A percentile compares a stretch with the other conserved stretches of the same genome.
Conservation (phyloP, 768 basidiomycete species). For the Termitomyces sp. region DNA sequence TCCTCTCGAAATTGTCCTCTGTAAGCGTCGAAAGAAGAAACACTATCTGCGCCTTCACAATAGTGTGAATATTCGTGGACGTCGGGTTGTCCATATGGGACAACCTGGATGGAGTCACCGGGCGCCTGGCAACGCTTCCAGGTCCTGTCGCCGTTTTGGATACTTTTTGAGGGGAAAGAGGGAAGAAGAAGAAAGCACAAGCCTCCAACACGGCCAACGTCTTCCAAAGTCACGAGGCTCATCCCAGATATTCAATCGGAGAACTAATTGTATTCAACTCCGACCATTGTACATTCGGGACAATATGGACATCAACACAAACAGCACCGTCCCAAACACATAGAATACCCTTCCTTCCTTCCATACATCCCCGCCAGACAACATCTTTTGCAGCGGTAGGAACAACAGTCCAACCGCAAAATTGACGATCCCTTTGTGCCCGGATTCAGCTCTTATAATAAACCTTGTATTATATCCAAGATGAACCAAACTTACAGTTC, state of each 20-base stretch:
- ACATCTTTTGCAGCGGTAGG: slow-evolving; percentile 71
- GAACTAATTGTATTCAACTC: slow-evolving; percentile 18
- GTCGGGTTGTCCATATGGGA: slow-evolving; percentile 85
- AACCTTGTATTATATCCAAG: neutral
- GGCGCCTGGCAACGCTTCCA: slow-evolving; percentile 65
- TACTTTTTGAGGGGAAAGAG: slow-evolving; percentile 33
- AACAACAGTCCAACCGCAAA: slow-evolving; percentile 83
- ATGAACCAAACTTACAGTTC: slow-evolving; percentile 47
- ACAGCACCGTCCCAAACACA: slow-evolving; percentile 63
- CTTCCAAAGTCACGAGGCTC: slow-evolving; percentile 30
- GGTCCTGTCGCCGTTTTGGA: slow-evolving; percentile 69
- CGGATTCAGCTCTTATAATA: neutral
- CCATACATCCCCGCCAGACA: slow-evolving; percentile 51
- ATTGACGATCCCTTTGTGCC: slow-evolving; percentile 67
- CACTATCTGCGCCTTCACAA: slow-evolving; percentile 96
- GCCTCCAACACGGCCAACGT: slow-evolving; percentile 39
- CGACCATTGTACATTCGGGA: slow-evolving; percentile 33
- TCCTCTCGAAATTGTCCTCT: slow-evolving; percentile 94
- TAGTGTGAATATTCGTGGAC: slow-evolving; percentile 83
- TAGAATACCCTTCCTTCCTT: slow-evolving; percentile 91
- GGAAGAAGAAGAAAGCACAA: slow-evolving; percentile 26
- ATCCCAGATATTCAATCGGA: slow-evolving; percentile 25
- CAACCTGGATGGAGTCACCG: slow-evolving; percentile 75
- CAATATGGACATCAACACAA: slow-evolving; percentile 28
- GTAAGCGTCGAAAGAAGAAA: slow-evolving; percentile 94